A percentile compares a stretch with the other conserved stretches of the same genome.
Evolutionary conservation across 1,284 basidiomycete species (phyloP).

Genomic region (Wolfiporia cocos): DNA sequence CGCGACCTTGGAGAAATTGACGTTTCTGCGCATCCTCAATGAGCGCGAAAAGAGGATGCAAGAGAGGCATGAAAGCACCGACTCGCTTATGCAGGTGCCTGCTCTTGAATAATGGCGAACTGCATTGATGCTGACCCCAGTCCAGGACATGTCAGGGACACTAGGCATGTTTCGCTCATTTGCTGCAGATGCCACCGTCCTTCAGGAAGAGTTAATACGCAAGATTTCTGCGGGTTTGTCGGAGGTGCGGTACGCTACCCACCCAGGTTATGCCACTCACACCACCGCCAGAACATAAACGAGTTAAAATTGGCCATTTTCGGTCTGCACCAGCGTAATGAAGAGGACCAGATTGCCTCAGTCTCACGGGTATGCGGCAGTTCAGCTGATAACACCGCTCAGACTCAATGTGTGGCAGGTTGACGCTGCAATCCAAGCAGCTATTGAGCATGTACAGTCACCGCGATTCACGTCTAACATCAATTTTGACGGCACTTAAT

Average conservation of each 20-base stretch:
- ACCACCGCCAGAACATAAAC: neutral
- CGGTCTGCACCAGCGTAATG: neutral
- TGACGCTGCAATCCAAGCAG: constrained; percentile 3
- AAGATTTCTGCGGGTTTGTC: constrained; percentile 9
- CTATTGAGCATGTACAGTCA: constrained; percentile 1
- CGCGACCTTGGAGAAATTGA: constrained; percentile 50
- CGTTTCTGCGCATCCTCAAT: constrained; percentile 42
- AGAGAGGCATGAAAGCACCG: constrained; percentile 22
- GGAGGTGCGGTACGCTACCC: constrained; percentile 13
- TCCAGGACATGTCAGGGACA: constrained; percentile 24
- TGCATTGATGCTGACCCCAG: neutral
- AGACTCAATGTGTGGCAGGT: neutral
- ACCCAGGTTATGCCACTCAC: neutral
- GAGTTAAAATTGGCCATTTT: too few species aligned
- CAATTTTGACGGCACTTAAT: neutral
- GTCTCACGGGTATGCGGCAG: constrained; percentile 3
- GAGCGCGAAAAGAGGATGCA: constrained; percentile 34
- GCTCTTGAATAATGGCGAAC: neutral
- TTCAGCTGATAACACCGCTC: neutral
- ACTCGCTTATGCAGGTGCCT: constrained; percentile 25
- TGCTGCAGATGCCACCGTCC: constrained; percentile 14
- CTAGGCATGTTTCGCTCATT: constrained; percentile 22
- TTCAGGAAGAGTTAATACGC: constrained; percentile 15
- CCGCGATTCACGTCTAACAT: neutral
- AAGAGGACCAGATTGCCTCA: constrained; percentile 2